Evolutionary conservation across 2,329 filamentous ascomycete genomes (phyloP).

Genomic region (Thelonectria olida): DNA sequence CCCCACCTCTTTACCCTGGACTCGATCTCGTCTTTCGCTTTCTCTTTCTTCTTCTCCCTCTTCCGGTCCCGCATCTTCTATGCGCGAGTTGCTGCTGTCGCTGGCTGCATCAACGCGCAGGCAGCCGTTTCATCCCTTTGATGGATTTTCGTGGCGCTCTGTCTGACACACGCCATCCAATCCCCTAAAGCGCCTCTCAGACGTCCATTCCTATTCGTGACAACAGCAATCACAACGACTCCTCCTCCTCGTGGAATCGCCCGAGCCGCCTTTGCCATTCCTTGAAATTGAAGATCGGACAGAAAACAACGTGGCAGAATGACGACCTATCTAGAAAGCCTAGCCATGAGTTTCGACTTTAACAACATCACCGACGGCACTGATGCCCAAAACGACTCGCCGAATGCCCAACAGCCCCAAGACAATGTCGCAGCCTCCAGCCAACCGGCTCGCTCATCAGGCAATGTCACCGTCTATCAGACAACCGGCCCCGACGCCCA

Average conservation of each 20-base stretch:
- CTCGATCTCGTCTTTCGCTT: background rate
- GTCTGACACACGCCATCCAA: constrained; percentile 7
- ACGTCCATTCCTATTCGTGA: background rate
- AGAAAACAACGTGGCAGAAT: constrained; percentile 32
- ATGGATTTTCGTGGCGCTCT: constrained; percentile 12
- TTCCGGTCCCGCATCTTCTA: background rate
- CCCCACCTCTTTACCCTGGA: too few relatives aligned
- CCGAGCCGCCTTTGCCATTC: background rate
- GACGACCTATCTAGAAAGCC: constrained; percentile 35
- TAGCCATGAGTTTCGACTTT: constrained; percentile 37
- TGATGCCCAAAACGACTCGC: constrained; percentile 33
- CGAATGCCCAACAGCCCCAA: constrained; percentile 30
- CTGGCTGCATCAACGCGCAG: constrained; percentile 9
- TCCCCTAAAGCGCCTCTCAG: constrained; percentile 2
- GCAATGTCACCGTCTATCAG: constrained; percentile 51
- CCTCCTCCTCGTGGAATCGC: constrained; percentile 10
- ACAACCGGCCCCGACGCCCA: constrained; percentile 52
- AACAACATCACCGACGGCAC: constrained; percentile 33
- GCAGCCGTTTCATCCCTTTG: constrained; percentile 10
- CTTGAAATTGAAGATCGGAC: background rate
- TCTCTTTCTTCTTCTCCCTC: background rate
- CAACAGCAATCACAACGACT: background rate
- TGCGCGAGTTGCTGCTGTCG: constrained; percentile 1
- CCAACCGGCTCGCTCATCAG: constrained; percentile 36
- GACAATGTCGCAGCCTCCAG: constrained; percentile 19